Evolutionary conservation across 2,329 filamentous ascomycete genomes (phyloP), one percentile per base, ranked within the genome.

Genomic region (Penicillium sp.): DNA sequence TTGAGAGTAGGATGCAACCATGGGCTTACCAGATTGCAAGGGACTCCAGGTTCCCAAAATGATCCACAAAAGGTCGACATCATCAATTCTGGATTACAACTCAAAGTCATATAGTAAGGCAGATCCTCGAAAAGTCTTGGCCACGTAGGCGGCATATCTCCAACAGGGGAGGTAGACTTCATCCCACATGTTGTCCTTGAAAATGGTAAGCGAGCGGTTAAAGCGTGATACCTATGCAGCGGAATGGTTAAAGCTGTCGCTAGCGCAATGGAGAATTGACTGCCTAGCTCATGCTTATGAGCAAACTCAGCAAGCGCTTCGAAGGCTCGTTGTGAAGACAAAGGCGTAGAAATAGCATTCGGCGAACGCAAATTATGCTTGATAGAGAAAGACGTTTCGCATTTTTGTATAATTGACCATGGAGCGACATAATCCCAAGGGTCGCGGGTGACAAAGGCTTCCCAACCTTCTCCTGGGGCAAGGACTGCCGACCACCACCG

Each of bases 401-500:
- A 48, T 0, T 20, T 31, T 9, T 35, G 38, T 2, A 8, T 30
- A 5, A 51, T 23, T 11, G 46, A 25, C 42, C 45, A 52, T 1
- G 50, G 48, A 0, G 46, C 22, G 13, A 48, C 2, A 23, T 34
- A 49, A n/a, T 41, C 30, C 1, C 32, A n/a, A 22, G 8, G 9
- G 9, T 9, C 10, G 9, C 25, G 27, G 12, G 25, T 39, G 7
- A 51, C 41, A 15, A 45, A 23, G 6, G 35, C 45, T 34, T 34
- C 39, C 50, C 41, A 49, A 2, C 47, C 49, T 41, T 42, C 22
- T 8, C 15, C 5, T 27, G 17, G 41, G 15, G 43, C 47, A 1
- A 52, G 45, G 31, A 49, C 38, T 11, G 45, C 35, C 7, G 41
- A 45, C 50, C 45, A 52, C 47, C 50, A 51, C 8, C 38, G 31